These are phyloP conservation scores for Carex parvula DNA, from an alignment of 176 grass and related monocot species.

Conservation along the genomic window DNA sequence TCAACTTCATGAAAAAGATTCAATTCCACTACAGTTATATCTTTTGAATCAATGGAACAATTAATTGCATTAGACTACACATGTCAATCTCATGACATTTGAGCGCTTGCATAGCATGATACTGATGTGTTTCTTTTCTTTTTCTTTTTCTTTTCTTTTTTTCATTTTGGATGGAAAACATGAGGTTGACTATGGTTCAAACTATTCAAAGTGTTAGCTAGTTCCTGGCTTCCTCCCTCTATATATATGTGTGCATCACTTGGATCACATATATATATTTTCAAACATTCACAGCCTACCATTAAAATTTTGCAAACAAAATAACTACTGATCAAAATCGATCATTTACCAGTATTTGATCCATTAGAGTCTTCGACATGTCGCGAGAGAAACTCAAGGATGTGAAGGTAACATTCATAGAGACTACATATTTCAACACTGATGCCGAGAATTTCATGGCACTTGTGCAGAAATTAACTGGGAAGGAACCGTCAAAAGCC, in stretches of 20 bases:
- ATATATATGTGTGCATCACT: background rate
- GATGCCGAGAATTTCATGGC: background rate
- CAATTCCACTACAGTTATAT: too few relatives aligned
- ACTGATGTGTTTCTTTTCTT: background rate
- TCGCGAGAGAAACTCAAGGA: background rate
- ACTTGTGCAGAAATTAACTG: slow-evolving; percentile 13
- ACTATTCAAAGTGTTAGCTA: background rate
- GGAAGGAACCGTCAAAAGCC: background rate
- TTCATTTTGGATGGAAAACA: background rate
- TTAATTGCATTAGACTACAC: background rate
- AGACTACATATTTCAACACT: background rate
- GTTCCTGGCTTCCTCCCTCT: background rate
- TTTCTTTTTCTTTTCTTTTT: background rate
- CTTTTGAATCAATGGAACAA: background rate
- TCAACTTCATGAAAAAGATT: background rate
- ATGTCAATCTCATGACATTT: background rate
- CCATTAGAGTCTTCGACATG: background rate
- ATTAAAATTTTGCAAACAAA: background rate
- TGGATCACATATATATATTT: background rate
- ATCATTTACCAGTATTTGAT: background rate
- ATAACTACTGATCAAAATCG: background rate
- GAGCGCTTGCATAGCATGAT: background rate
- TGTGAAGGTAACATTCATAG: slow-evolving; percentile 2
- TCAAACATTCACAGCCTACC: background rate
- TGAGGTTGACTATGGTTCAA: background rate